Evolutionary conservation across 176 grass and related monocot species (phyloP).

Genomic region (Metroxylon sagu): DNA sequence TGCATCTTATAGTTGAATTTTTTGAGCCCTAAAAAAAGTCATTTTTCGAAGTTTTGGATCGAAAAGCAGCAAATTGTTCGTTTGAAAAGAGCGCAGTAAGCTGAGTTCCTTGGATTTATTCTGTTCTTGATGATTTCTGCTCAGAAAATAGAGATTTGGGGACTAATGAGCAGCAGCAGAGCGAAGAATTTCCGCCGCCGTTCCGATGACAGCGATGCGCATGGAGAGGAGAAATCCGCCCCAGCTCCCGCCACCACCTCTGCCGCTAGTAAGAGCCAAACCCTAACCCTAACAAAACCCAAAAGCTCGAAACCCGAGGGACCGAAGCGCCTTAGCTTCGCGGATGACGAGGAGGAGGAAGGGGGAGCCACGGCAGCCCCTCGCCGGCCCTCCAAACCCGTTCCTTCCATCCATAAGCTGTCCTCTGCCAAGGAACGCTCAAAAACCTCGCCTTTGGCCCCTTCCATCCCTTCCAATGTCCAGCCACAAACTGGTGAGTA

Average conservation of each 20-base stretch:
- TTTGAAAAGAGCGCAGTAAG: too few relatives aligned
- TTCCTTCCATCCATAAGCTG: constrained; percentile 40
- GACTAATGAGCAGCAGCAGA: constrained; percentile 38
- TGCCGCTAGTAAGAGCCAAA: constrained; percentile 17
- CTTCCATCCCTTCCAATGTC: constrained; percentile 66
- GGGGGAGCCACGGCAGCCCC: constrained; percentile 30
- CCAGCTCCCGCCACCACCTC: constrained; percentile 8
- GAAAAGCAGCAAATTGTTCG: too few relatives aligned
- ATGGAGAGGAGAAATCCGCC: constrained; percentile 29
- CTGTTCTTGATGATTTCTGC: too few relatives aligned
- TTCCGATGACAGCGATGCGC: constrained; percentile 22
- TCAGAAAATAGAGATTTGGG: constrained; percentile 10
- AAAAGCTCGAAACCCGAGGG: constrained; percentile 40
- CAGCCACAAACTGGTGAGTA: constrained; percentile 84
- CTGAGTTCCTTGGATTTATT: too few relatives aligned
- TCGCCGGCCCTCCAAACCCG: constrained; percentile 19
- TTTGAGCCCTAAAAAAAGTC: too few relatives aligned
- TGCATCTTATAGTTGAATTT: too few relatives aligned
- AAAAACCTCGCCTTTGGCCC: constrained; percentile 22
- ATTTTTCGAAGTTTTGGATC: too few relatives aligned
- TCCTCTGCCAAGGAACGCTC: constrained; percentile 43
- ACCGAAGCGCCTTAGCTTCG: constrained; percentile 83
- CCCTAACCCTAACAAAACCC: constrained; percentile 35
- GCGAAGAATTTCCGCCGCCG: constrained; percentile 70
- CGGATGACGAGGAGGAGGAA: constrained; percentile 75